A percentile compares a stretch with the other conserved stretches of the same genome.
phyloP scores from a whole-genome alignment of 78 protist species.

The slime mould (Dictyostelium discoideum) region dicty_2.7 NC_007090.3:3008001-3008500 shows the following conservation, averaged over 20 bases:
- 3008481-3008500: not conserved
- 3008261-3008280: not conserved
- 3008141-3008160: not conserved
- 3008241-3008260: not conserved
- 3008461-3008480: not conserved
- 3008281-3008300: too few species aligned
- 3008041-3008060: constrained; percentile 76
- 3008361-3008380: not conserved
- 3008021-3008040: constrained; percentile 58
- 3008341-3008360: not conserved
- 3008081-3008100: not conserved
- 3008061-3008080: constrained; percentile 6
- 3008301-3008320: too few species aligned
- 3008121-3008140: not conserved
- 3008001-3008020: constrained; percentile 20
- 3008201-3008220: not conserved
- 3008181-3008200: not conserved
- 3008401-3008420: not conserved
- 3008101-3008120: not conserved
- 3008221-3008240: not conserved
- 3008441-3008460: not conserved
- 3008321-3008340: not conserved
- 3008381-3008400: too few species aligned
- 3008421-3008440: too few species aligned
- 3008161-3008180: not conserved